Evolutionary conservation across 805 yeast species (phyloP).

Genomic region (Candida chauliodis): DNA sequence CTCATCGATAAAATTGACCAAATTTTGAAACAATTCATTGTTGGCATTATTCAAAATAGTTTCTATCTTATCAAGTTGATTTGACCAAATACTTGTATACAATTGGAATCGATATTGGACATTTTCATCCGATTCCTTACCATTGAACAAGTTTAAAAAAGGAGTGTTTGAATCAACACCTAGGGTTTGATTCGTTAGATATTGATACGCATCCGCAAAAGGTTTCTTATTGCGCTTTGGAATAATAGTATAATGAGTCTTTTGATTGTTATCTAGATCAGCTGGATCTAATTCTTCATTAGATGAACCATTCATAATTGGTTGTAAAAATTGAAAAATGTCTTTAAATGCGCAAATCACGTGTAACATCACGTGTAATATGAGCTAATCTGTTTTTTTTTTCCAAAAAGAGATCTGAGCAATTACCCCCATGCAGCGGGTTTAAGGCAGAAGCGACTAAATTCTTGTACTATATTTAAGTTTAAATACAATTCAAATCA

Average conservation of each 20-base stretch:
- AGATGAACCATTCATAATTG: background rate
- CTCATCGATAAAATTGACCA: constrained; percentile 20
- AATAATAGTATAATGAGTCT: constrained; percentile 31
- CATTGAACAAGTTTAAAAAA: constrained; percentile 20
- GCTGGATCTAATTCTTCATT: background rate
- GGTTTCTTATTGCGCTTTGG: constrained; percentile 8
- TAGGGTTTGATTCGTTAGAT: constrained; percentile 4
- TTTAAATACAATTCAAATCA: too few relatives aligned
- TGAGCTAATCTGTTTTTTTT: too few relatives aligned
- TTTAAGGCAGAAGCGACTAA: too few relatives aligned
- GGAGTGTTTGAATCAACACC: constrained; percentile 13
- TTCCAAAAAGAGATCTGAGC: too few relatives aligned
- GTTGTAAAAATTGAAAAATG: too few relatives aligned
- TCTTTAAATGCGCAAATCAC: too few relatives aligned
- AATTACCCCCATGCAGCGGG: too few relatives aligned
- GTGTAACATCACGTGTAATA: too few relatives aligned
- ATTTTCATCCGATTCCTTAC: constrained; percentile 20
- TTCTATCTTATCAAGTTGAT: constrained; percentile 25
- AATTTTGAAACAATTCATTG: constrained; percentile 23
- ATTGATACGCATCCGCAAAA: background rate
- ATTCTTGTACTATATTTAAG: too few relatives aligned
- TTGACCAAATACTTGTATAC: constrained; percentile 25
- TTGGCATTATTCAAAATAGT: constrained; percentile 30
- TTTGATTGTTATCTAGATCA: constrained; percentile 15
- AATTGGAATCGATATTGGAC: constrained; percentile 21